Base-by-base conservation (phyloP, 1,284 basidiomycete species). In the Rhodotorula sp. region DNA sequence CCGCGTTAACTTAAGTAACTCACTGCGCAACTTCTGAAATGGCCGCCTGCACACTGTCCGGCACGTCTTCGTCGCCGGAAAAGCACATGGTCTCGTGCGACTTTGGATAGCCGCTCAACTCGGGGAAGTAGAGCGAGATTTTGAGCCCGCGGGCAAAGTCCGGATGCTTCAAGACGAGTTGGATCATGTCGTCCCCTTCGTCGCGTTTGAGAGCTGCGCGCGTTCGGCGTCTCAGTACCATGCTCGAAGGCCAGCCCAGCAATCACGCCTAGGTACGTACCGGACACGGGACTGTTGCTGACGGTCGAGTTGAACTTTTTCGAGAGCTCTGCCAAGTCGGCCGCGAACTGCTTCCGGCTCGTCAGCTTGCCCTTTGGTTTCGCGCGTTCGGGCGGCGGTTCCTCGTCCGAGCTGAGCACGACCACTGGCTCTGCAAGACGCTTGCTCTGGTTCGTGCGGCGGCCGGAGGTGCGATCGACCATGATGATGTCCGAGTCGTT, bases 291-390 rank as follows among this genome's bases (percentile, higher is more conserved):
- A 52, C 50, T 52, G 23, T 21, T 8, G n/a, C 54, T 23, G 8
- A 45, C 55, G n/a, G 56, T 55, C 7, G 8, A 10, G 7, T 28
- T 50, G 16, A 43, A 72, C 21, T 60, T 57, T 18, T 57, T 48
- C 10, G 14, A 23, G 4, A 70, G 34, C 14, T 54, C 47, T 16
- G 58, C 49, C 18, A 67, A 57, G 58, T 76, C 72, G 19, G 23
- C 47, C 8, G 55, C 55, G 66, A 66, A 76, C 66, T 72, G 72
- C 60, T 72, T 74, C 48, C 75, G 60, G 31, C 65, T 50, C 10
- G 70, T 74, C 45, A 72, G 64, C 64, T 76, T 76, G 34, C 72
- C 72, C 70, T 73, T 73, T 14, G 50, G 16, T 18, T 34, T 26
- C 19, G 45, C 19, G 3, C 14, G 47, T 19, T n/a, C 26, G 8